These are phyloP conservation scores for Aspergillus ochraceoroseus DNA, from an alignment of 2,329 filamentous ascomycete species.

Conservation along the genomic window DNA sequence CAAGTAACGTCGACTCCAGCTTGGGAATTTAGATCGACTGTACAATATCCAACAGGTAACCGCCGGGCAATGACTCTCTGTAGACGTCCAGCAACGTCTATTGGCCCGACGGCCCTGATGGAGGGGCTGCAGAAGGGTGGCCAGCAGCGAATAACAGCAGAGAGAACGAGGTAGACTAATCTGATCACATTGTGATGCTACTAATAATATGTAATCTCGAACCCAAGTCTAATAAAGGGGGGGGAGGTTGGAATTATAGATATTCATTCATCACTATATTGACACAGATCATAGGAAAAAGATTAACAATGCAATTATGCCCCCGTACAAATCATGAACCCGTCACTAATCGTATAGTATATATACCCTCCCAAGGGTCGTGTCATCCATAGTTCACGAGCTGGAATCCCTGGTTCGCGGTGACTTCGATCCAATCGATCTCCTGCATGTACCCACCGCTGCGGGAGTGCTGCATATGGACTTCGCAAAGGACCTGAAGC, in stretches of 20 bases:
- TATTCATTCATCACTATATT: neutral
- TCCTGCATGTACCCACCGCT: slow-evolving; percentile 40
- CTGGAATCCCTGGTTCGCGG: slow-evolving; percentile 44
- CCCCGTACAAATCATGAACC: too few species aligned
- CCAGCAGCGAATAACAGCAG: slow-evolving; percentile 9
- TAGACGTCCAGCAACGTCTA: slow-evolving; percentile 13
- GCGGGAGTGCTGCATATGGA: slow-evolving; percentile 43
- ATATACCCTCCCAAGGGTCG: neutral
- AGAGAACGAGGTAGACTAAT: neutral
- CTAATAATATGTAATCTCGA: slow-evolving; percentile 7
- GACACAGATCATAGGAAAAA: too few species aligned
- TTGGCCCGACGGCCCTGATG: slow-evolving; percentile 15
- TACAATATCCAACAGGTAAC: too few species aligned
- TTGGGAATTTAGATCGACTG: too few species aligned
- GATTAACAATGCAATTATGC: too few species aligned
- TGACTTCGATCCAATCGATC: slow-evolving; percentile 50
- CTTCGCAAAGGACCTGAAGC: slow-evolving; percentile 47
- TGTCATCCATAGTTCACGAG: slow-evolving; percentile 50
- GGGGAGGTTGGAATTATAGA: too few species aligned
- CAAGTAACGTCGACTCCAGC: slow-evolving; percentile 8
- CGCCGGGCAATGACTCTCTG: slow-evolving; percentile 16
- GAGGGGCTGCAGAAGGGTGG: slow-evolving; percentile 7
- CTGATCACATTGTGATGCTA: slow-evolving; percentile 1
- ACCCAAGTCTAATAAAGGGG: neutral
- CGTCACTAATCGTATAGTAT: too few species aligned